Percentiles rank a stretch among this genome's conserved stretches.
Conservation (phyloP, 208 protist species). For the Strigomonas culicis region DNA sequence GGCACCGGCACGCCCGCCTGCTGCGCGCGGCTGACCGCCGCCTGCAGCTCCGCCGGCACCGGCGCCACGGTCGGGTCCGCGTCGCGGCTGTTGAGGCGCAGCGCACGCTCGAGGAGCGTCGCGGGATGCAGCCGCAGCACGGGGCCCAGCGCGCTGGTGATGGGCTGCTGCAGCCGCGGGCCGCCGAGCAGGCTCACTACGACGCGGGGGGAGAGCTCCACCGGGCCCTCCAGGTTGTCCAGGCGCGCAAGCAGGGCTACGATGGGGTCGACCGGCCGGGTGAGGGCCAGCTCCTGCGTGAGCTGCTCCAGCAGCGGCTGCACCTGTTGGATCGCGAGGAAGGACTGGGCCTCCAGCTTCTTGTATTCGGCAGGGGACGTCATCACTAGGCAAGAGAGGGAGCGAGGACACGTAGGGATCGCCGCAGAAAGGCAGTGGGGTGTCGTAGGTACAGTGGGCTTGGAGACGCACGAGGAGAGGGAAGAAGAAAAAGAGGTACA, state of each 20-base stretch:
- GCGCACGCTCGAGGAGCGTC: slow-evolving; percentile 22
- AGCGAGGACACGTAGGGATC: no score
- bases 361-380: slow-evolving; percentile 28
- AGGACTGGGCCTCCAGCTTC: slow-evolving; percentile 29
- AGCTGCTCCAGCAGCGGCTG: slow-evolving; percentile 36
- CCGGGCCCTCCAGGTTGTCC: slow-evolving; percentile 24
- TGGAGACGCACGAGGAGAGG: background rate
- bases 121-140: slow-evolving; percentile 10
- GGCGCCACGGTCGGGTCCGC: slow-evolving; percentile 3
- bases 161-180: background rate
- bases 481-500: background rate
- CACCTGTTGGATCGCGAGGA: slow-evolving; percentile 25
- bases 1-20: slow-evolving; percentile 7
- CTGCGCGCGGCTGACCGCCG: slow-evolving; percentile 12
- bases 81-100: slow-evolving; percentile 13
- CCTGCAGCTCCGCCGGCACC: slow-evolving; percentile 25
- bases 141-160: background rate
- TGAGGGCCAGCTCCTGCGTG: slow-evolving; percentile 21
- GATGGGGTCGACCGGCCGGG: slow-evolving; percentile 23
- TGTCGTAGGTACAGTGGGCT: no score
- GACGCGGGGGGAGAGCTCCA: background rate
- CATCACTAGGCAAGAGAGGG: slow-evolving; percentile 15
- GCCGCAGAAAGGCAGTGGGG: no score
- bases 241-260: slow-evolving; percentile 24
- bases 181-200: slow-evolving; percentile 7